Evolutionary conservation across 352 stramenopile genomes (phyloP), one percentile per base, ranked within the genome.

Genomic region (Pythium coloratum): DNA sequence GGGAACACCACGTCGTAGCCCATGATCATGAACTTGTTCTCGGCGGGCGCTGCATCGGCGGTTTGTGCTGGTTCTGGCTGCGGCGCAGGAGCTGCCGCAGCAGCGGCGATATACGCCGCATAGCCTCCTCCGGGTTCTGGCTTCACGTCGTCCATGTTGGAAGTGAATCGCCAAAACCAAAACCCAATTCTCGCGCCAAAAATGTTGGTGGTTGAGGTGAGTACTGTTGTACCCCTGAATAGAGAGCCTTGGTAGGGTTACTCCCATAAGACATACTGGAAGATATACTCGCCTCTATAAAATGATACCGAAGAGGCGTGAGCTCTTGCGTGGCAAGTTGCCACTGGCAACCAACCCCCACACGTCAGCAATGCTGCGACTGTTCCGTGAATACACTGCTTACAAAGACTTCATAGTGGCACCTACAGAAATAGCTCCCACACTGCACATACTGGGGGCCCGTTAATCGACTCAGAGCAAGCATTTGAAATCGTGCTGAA

Each of bases 1-100:
- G 88, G 85, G 64, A 96, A 96, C 40, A 75, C 81, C 10, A 96
- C 84, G 58, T 70, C 77, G 80, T 93, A 93, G 59, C 88, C 88
- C 85, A 94, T 94, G 71, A 96, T 90, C 79, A 94, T 82, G 9
- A 75, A 56, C 24, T 60, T 70, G 57, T 74, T 74, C 14, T 65
- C 57, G 1, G 6, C 55, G 3, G 38, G 0, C 5, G 24, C 1
- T 10, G 26, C 26, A 3, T 55, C 49, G 12, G 49, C 8, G 18
- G 49, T 9, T 34, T 6, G 18, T 20, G 47, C n/a, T 16, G 49
- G 49, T 55, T 10, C 10, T 55, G 49, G 49, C 20, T n/a, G 49
- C 49, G 49, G 49, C 24, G 49, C 8, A 38, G 49, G 24, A 34
- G 49, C 28, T n/a, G 20, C 20, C 20, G 49, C 49, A 4, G 49